Evolutionary conservation across 495 filamentous ascomycete species (phyloP).

Genomic region (Copromyces sp.): DNA sequence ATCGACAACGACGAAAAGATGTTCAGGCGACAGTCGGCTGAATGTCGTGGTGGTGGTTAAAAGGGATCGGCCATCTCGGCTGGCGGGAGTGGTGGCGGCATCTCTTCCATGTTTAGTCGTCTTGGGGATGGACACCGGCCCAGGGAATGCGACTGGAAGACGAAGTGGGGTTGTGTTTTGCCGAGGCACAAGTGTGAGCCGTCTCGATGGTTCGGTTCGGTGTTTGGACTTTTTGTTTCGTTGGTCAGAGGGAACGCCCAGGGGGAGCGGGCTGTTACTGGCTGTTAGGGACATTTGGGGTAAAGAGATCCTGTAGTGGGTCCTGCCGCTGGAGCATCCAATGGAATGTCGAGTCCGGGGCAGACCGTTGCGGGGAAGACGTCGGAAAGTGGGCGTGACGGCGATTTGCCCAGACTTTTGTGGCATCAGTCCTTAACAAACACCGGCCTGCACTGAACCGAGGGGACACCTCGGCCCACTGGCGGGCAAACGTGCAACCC

Average conservation of each 20-base stretch:
- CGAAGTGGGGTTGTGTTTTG: constrained; percentile 11
- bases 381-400: not conserved
- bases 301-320: not conserved
- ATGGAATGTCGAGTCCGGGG: too few relatives aligned
- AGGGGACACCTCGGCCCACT: not conserved
- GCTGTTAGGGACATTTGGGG: not conserved
- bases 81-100: not conserved
- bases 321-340: not conserved
- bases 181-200: constrained; percentile 11
- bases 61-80: not conserved
- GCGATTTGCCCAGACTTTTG: not conserved
- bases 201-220: not conserved
- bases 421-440: not conserved
- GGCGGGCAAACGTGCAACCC: not conserved
- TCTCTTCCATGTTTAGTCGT: not conserved
- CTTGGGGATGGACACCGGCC: not conserved
- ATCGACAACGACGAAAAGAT: not conserved
- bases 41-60: not conserved
- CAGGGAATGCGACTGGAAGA: not conserved
- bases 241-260: not conserved
- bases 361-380: not conserved
- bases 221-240: not conserved
- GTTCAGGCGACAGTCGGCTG: not conserved
- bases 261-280: not conserved
- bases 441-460: not conserved